Percentiles rank a stretch among this genome's conserved stretches.
These are phyloP conservation scores for Mycena indigotica DNA, from an alignment of 768 basidiomycete species.

Conservation along the genomic window DNA sequence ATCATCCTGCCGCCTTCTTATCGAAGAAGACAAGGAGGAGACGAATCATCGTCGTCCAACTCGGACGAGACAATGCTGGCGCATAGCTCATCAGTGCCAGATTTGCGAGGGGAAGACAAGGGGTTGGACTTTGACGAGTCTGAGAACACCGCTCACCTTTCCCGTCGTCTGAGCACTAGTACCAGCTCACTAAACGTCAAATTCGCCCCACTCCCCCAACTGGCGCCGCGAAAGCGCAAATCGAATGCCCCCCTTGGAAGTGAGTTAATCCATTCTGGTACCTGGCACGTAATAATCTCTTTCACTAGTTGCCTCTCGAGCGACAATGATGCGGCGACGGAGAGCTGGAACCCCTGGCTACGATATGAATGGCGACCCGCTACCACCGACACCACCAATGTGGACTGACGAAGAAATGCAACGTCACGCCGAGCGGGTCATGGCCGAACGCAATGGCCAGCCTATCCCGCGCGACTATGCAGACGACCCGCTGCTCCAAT, in stretches of 20 bases:
- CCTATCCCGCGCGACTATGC: constrained; percentile 17
- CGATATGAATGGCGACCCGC: constrained; percentile 23
- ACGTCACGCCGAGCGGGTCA: constrained; percentile 32
- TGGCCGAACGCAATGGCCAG: constrained; percentile 8
- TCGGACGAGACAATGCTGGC: background rate
- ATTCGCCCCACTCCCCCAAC: constrained; percentile 62
- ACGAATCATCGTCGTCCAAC: background rate
- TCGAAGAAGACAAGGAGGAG: background rate
- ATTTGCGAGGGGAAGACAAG: background rate
- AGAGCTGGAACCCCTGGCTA: constrained; percentile 25
- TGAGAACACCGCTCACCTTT: background rate
- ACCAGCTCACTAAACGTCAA: constrained; percentile 41
- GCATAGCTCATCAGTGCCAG: background rate
- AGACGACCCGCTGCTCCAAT: constrained; percentile 50
- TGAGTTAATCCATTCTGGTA: background rate
- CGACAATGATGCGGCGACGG: constrained; percentile 41
- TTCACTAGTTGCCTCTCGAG: constrained; percentile 46
- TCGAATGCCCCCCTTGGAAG: constrained; percentile 52
- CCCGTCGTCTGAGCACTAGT: constrained; percentile 11
- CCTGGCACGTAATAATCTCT: background rate
- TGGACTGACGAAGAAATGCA: constrained; percentile 45
- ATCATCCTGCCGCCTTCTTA: background rate
- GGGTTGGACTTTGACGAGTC: background rate
- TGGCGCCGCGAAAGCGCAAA: constrained; percentile 51
- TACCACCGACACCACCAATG: constrained; percentile 31